phyloP scores from a whole-genome alignment of 148 eudicot genomes.

The Tetragonia tetragonoides region DNA sequence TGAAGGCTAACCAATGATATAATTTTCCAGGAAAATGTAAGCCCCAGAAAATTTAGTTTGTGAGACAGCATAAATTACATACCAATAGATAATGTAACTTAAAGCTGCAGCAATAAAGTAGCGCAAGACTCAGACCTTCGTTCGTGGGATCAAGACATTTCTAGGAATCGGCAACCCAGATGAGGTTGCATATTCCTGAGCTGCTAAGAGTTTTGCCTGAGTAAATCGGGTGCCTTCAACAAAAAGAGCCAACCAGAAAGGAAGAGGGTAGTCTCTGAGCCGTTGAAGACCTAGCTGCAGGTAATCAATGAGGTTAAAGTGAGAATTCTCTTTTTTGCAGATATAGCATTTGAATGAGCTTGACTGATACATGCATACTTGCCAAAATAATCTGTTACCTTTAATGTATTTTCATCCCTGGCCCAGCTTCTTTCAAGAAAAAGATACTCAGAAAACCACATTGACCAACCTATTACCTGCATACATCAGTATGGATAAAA shows the following conservation, averaged over 20 bases:
- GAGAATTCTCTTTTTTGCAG: neutral
- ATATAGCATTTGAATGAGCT: neutral
- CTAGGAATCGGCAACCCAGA: slow-evolving; percentile 77
- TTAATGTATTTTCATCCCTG: slow-evolving; percentile 69
- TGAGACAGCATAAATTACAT: neutral
- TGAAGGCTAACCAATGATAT: neutral
- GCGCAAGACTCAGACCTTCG: slow-evolving; percentile 49
- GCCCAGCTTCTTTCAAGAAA: slow-evolving; percentile 93
- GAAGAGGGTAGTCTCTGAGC: slow-evolving; percentile 73
- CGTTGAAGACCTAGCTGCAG: slow-evolving; percentile 75
- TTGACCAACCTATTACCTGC: slow-evolving; percentile 98
- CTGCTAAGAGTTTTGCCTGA: slow-evolving; percentile 83
- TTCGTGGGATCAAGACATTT: slow-evolving; percentile 88
- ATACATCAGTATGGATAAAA: neutral
- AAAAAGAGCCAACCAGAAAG: slow-evolving; percentile 96
- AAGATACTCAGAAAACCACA: slow-evolving; percentile 93
- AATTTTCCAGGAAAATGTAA: neutral
- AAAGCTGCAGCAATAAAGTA: neutral
- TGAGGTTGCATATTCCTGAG: slow-evolving; percentile 94
- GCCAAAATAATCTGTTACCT: slow-evolving; percentile 37
- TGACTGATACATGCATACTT: neutral
- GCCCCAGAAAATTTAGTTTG: neutral
- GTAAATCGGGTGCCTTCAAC: slow-evolving; percentile 97
- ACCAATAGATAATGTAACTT: neutral
- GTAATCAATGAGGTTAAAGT: slow-evolving; percentile 18